A percentile compares a stretch with the other conserved stretches of the same genome.
phyloP scores from a whole-genome alignment of 1,139 yeast species.

The Yamadazyma friedrichii region DNA sequence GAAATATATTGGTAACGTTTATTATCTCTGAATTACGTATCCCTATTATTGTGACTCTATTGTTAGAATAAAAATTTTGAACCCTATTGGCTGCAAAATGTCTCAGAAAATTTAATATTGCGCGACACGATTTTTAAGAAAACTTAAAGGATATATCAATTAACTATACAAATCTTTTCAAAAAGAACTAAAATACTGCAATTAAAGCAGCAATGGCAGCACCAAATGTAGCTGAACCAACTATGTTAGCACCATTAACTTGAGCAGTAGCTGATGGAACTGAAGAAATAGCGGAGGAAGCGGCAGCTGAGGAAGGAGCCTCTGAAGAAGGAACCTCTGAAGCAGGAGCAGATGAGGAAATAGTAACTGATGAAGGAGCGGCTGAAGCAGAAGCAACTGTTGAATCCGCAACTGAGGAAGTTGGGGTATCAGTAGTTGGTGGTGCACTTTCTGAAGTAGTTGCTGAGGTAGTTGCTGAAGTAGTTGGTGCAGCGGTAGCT shows the following conservation, averaged over 20 bases:
- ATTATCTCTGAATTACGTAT: not conserved
- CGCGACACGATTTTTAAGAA: not conserved
- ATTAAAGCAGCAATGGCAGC: slow-evolving; percentile 17
- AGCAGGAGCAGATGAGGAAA: slow-evolving; percentile 6
- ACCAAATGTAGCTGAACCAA: slow-evolving; percentile 11
- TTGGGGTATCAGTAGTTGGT: slow-evolving; percentile 2
- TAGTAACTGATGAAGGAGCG: not conserved
- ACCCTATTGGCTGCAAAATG: slow-evolving; percentile 4
- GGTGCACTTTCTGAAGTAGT: slow-evolving; percentile 4
- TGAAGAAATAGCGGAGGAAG: slow-evolving; percentile 5
- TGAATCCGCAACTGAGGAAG: slow-evolving; percentile 4
- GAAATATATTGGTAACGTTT: too few species aligned
- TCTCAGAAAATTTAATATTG: slow-evolving; percentile 1
- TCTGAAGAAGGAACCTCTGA: slow-evolving; percentile 4
- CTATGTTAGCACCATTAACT: slow-evolving; percentile 11
- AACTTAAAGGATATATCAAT: slow-evolving; percentile 1
- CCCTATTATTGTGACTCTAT: too few species aligned
- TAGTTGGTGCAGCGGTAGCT: slow-evolving; percentile 7
- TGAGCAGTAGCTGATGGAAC: slow-evolving; percentile 8
- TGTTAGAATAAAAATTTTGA: too few species aligned
- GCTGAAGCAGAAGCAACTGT: slow-evolving; percentile 8
- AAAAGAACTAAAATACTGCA: slow-evolving; percentile 14
- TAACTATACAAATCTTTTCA: slow-evolving; percentile 1
- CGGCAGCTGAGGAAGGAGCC: slow-evolving; percentile 5
- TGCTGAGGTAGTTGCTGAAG: slow-evolving; percentile 16